These are phyloP conservation scores for Phytophthora rubi DNA, from an alignment of 352 stramenopile genomes.

Conservation along the genomic window DNA sequence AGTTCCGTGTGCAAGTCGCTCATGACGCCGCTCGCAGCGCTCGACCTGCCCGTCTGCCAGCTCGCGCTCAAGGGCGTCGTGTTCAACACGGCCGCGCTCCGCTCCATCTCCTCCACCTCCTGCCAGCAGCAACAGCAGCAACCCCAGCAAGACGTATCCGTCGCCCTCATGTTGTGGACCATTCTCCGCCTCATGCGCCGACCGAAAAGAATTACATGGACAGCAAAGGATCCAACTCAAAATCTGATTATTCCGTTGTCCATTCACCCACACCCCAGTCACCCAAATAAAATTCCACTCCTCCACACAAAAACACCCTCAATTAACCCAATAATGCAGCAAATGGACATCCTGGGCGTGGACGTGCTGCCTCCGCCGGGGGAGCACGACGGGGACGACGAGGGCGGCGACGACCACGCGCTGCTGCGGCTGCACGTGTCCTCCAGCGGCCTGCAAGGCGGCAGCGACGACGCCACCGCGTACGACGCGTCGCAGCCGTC, in stretches of 20 bases:
- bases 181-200: slow-evolving; percentile 26
- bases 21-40: slow-evolving; percentile 5
- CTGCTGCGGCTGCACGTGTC: slow-evolving; percentile 29
- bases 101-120: background rate
- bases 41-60: slow-evolving; percentile 20
- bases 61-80: slow-evolving; percentile 18
- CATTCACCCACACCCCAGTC: too few relatives aligned
- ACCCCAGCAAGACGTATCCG: background rate
- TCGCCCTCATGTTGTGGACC: slow-evolving; percentile 22
- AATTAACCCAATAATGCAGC: background rate
- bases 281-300: too few relatives aligned
- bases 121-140: slow-evolving; percentile 3
- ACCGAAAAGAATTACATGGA: too few relatives aligned
- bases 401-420: slow-evolving; percentile 18
- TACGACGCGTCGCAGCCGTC: slow-evolving; percentile 15
- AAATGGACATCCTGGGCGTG: slow-evolving; percentile 37
- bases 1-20: slow-evolving; percentile 22
- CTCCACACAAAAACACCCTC: too few relatives aligned
- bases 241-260: too few relatives aligned
- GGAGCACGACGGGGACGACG: slow-evolving; percentile 28
- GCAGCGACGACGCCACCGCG: slow-evolving; percentile 25
- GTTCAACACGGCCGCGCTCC: slow-evolving; percentile 17
- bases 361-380: slow-evolving; percentile 20
- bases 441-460: slow-evolving; percentile 18
- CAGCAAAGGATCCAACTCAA: too few relatives aligned